phyloP scores from a whole-genome alignment of 768 basidiomycete species.

The Xerocomus potaroensis region DNA sequence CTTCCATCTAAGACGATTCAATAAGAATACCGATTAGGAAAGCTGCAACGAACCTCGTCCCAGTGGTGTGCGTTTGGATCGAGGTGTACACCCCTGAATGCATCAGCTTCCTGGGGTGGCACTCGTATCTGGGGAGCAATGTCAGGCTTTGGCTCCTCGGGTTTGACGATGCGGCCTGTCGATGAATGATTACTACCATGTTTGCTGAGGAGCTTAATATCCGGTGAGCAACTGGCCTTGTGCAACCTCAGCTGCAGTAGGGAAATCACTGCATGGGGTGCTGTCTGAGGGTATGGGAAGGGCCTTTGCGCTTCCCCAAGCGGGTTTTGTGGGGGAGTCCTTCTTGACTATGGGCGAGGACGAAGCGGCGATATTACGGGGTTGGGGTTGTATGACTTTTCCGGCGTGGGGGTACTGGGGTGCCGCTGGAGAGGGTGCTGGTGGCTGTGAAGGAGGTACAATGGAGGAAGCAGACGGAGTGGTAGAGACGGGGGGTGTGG shows the following conservation, averaged over 20 bases:
- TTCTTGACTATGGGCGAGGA: conserved; percentile 34
- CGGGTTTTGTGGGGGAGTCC: conserved; percentile 45
- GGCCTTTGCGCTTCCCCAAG: conserved; percentile 65
- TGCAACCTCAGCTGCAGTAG: conserved; percentile 94
- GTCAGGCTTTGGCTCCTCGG: conserved; percentile 44
- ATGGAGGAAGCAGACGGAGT: conserved; percentile 44
- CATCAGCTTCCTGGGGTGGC: conserved; percentile 80
- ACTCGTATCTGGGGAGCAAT: conserved; percentile 50
- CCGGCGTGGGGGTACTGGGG: conserved; percentile 55
- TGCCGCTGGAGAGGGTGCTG: conserved; percentile 36
- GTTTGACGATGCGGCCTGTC: conserved; percentile 18
- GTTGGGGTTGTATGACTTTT: conserved; percentile 66
- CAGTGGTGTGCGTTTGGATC: conserved; percentile 95
- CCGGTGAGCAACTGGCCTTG: conserved; percentile 50
- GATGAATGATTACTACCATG: conserved; percentile 12
- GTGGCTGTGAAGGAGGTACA: conserved; percentile 43
- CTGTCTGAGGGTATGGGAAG: conserved; percentile 34
- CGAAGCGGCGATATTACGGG: conserved; percentile 36
- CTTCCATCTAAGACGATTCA: conserved; percentile 61
- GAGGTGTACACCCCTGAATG: conserved; percentile 90
- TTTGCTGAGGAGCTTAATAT: not conserved
- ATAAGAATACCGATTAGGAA: not conserved
- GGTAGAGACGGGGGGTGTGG: conserved; percentile 54
- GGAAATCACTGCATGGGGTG: conserved; percentile 68
- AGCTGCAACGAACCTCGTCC: conserved; percentile 76